Base-by-base conservation (phyloP, 345 rosid species). In the Arabis hirsuta region DNA sequence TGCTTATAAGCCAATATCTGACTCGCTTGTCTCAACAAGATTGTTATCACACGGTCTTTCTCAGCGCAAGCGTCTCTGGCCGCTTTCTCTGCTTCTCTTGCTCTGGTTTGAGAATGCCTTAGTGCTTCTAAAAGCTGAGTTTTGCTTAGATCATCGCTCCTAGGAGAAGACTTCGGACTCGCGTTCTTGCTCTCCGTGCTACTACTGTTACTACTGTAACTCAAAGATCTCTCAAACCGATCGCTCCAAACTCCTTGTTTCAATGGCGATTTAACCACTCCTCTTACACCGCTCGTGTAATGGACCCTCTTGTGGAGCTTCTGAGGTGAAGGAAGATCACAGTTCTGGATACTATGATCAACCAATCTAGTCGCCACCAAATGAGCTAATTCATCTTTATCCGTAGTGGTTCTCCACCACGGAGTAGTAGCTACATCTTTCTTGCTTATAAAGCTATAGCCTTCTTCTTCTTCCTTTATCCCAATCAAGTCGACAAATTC, bases 1-100 rank as follows among this genome's bases (percentile, higher is more conserved):
- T 95, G 97, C 80, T 85, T 91, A 53, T 95, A 91, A 51, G 98
- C 96, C 78, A 95, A 85, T 42, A 95, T 88, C 72, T 90, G 96
- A 2, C 96, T 81, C 44, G 99, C 98, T 80, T 95, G 99, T 78
- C 78, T 87, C 79, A 95, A 84, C 79, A 95, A 80, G 73, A 95
- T 89, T 69, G 79, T 81, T 45, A 88, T 71, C 45, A 88, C 27
- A 70, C 88, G 89, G 71, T 92, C 92, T 83, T 90, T 95, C 84
- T 95, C 99, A 1, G 84, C 89, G 57, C 77, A 75, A 27, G 87
- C 97, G 76, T 84, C 85, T 81, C 79, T 79, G 9, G 92, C 98
- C 0, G 87, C 91, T 36, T 82, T 80, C 81, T 95, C 99, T 19
- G 98, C 98, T 84, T 95, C 92, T 83, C 98, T 88, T 31, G 98